Conservation (phyloP, 441 rosid genomes). For the Populus hybrid region DNA sequence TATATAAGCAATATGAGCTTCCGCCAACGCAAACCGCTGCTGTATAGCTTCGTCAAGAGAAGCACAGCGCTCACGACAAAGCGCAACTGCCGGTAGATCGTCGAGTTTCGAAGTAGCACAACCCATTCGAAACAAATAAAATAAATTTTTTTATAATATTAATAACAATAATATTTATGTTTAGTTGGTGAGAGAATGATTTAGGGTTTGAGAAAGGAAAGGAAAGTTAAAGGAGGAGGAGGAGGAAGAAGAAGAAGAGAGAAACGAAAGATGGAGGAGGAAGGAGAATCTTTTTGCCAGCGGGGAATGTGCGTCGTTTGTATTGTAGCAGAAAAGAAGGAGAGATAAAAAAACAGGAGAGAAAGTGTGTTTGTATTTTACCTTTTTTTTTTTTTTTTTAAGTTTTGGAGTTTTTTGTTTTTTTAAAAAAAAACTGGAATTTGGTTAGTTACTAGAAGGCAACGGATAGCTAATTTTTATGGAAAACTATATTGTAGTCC, state of each 20-base stretch:
- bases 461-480: not conserved
- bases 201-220: not conserved
- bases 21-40: conserved; percentile 61
- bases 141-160: conserved; percentile 2
- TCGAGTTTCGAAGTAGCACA: conserved; percentile 83
- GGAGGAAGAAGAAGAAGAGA: not conserved
- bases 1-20: conserved; percentile 65
- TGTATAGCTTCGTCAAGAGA: conserved; percentile 67
- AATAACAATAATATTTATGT: not conserved
- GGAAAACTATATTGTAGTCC: too few species aligned
- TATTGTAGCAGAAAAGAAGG: conserved; percentile 29
- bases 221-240: not conserved
- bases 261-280: not conserved
- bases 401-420: too few species aligned
- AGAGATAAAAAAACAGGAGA: conserved; percentile 6
- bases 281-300: conserved; percentile 44
- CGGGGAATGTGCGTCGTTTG: conserved; percentile 54
- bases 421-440: too few species aligned
- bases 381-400: too few species aligned
- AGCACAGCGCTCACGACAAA: conserved; percentile 75
- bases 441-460: not conserved
- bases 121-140: conserved; percentile 43
- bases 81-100: conserved; percentile 89
- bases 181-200: not conserved
- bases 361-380: not conserved